phyloP scores from a whole-genome alignment of 148 eudicot species.

The Linanthus parryae region DNA sequence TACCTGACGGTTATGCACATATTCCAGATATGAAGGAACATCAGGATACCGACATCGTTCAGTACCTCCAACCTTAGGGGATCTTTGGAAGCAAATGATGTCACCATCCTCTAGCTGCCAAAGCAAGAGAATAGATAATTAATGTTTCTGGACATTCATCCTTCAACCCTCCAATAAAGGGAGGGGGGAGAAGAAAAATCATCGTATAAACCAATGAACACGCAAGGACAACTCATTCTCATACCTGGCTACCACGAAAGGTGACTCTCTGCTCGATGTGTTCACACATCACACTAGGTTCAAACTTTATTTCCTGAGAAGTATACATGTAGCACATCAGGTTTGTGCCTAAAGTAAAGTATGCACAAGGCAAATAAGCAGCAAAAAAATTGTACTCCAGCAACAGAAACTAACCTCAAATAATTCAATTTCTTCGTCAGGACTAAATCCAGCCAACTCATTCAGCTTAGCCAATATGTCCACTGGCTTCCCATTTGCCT shows the following conservation, averaged over 20 bases:
- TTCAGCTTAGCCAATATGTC: slow-evolving; percentile 65
- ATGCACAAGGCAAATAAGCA: slow-evolving; percentile 5
- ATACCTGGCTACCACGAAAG: slow-evolving; percentile 76
- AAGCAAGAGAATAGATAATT: background rate
- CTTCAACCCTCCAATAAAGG: background rate
- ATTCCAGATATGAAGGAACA: slow-evolving; percentile 81
- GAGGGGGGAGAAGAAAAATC: background rate
- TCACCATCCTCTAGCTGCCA: slow-evolving; percentile 95
- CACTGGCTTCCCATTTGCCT: slow-evolving; percentile 54
- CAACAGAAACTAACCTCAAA: slow-evolving; percentile 52
- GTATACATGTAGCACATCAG: no score
- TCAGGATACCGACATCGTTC: slow-evolving; percentile 60
- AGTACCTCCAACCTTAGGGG: slow-evolving; percentile 33
- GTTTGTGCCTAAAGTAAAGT: background rate
- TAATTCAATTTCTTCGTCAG: slow-evolving; percentile 80
- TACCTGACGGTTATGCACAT: slow-evolving; percentile 97
- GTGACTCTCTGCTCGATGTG: slow-evolving; percentile 60
- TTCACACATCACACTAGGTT: slow-evolving; percentile 93
- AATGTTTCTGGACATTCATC: background rate
- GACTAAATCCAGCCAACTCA: slow-evolving; percentile 76
- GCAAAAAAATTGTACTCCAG: slow-evolving; percentile 5
- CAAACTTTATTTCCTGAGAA: slow-evolving; percentile 87
- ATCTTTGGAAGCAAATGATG: slow-evolving; percentile 87
- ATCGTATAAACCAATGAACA: background rate
- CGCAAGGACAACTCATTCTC: background rate